phyloP scores from a whole-genome alignment of 768 basidiomycete species.

The Mycena indigotica region DNA sequence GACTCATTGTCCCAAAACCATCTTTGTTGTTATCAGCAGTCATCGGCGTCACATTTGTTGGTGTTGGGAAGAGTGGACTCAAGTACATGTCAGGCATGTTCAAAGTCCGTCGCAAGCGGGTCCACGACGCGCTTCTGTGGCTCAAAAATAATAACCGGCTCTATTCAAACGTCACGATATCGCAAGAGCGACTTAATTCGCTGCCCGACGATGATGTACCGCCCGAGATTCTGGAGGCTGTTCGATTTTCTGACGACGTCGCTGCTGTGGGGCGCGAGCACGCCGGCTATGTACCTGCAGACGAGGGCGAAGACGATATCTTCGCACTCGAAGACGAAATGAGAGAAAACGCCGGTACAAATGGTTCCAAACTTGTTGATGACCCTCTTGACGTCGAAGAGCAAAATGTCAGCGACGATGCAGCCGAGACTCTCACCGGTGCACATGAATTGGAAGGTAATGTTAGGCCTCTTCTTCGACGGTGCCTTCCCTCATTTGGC shows the following conservation, averaged over 20 bases:
- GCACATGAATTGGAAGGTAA: too few relatives aligned
- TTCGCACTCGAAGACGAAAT: neutral
- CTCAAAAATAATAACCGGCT: conserved; percentile 32
- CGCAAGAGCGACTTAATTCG: conserved; percentile 1
- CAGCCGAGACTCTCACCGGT: too few relatives aligned
- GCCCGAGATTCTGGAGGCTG: neutral
- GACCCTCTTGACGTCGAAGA: too few relatives aligned
- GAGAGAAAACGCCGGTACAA: neutral
- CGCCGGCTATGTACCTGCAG: conserved; percentile 9
- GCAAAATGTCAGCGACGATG: neutral
- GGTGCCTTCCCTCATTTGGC: too few relatives aligned
- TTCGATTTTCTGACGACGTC: conserved; percentile 1
- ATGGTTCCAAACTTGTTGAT: too few relatives aligned
- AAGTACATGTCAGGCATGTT: conserved; percentile 25
- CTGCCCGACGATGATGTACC: conserved; percentile 8
- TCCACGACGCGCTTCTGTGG: conserved; percentile 33
- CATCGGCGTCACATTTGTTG: conserved; percentile 34
- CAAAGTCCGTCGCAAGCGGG: conserved; percentile 18
- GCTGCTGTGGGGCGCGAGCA: conserved; percentile 9
- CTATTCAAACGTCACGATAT: conserved; percentile 29
- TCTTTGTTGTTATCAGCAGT: conserved; percentile 19
- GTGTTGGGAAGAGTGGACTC: conserved; percentile 24
- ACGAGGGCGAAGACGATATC: neutral
- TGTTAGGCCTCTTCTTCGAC: too few relatives aligned
- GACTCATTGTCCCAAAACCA: conserved; percentile 23